Conservation (phyloP, 2,329 filamentous ascomycete genomes). For the Boeremia exigua region DNA sequence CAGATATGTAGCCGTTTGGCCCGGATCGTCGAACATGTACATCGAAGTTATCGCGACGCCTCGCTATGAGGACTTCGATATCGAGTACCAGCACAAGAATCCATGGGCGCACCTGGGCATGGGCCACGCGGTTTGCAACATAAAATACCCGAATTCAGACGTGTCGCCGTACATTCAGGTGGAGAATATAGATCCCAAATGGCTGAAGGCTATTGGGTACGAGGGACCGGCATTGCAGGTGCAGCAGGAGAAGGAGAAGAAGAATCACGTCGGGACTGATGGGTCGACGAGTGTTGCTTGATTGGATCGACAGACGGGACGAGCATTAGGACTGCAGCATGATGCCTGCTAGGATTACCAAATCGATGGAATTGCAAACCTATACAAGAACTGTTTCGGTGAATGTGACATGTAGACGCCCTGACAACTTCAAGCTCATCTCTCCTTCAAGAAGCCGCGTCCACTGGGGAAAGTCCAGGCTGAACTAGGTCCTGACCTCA, state of each 20-base stretch:
- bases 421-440: too few species aligned
- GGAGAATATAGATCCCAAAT: slow-evolving; percentile 53
- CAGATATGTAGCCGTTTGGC: slow-evolving; percentile 52
- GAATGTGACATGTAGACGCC: too few species aligned
- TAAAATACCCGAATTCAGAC: slow-evolving; percentile 36
- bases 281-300: background rate
- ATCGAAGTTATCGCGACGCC: slow-evolving; percentile 47
- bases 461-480: too few species aligned
- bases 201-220: slow-evolving; percentile 44
- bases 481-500: too few species aligned
- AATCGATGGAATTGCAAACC: background rate
- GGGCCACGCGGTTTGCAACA: slow-evolving; percentile 45
- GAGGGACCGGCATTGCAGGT: slow-evolving; percentile 22
- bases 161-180: slow-evolving; percentile 48
- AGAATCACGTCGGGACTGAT: slow-evolving; percentile 5
- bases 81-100: slow-evolving; percentile 50
- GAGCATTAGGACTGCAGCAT: background rate
- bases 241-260: slow-evolving; percentile 17
- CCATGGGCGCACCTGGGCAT: slow-evolving; percentile 52
- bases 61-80: slow-evolving; percentile 54
- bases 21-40: slow-evolving; percentile 59
- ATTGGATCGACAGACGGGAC: background rate
- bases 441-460: too few species aligned
- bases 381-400: too few species aligned
- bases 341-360: background rate